phyloP scores from a whole-genome alignment of 2,329 filamentous ascomycete species.

The Colletotrichum liaoningense region DNA sequence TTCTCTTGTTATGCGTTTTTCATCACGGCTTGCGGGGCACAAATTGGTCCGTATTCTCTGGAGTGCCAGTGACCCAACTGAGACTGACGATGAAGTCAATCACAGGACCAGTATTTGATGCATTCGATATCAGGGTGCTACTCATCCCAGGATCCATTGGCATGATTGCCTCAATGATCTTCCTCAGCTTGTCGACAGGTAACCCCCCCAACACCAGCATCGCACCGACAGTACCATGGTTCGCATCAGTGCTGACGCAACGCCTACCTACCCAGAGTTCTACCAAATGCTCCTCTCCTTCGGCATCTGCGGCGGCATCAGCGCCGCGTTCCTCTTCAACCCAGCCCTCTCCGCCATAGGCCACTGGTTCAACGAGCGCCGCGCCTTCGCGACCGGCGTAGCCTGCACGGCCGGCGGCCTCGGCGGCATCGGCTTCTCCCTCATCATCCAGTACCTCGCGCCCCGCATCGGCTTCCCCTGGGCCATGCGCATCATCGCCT shows the following conservation, averaged over 20 bases:
- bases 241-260: too few species aligned
- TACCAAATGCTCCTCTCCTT: conserved; percentile 80
- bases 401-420: conserved; percentile 73
- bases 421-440: conserved; percentile 65
- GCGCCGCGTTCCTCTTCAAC: conserved; percentile 76
- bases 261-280: conserved; percentile 52
- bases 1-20: background rate
- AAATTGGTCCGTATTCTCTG: background rate
- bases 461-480: conserved; percentile 46
- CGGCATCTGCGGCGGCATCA: conserved; percentile 72
- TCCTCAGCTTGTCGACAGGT: background rate
- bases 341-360: conserved; percentile 74
- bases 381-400: conserved; percentile 76
- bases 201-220: background rate
- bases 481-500: conserved; percentile 44
- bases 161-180: background rate
- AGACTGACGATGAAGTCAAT: background rate
- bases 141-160: background rate
- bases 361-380: conserved; percentile 74
- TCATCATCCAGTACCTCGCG: conserved; percentile 42
- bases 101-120: background rate
- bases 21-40: background rate
- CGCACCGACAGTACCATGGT: background rate
- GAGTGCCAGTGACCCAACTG: background rate
- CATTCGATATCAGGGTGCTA: background rate